These are phyloP conservation scores for Nidularia pulvinata DNA, from an alignment of 768 basidiomycete genomes.

Conservation along the genomic window DNA sequence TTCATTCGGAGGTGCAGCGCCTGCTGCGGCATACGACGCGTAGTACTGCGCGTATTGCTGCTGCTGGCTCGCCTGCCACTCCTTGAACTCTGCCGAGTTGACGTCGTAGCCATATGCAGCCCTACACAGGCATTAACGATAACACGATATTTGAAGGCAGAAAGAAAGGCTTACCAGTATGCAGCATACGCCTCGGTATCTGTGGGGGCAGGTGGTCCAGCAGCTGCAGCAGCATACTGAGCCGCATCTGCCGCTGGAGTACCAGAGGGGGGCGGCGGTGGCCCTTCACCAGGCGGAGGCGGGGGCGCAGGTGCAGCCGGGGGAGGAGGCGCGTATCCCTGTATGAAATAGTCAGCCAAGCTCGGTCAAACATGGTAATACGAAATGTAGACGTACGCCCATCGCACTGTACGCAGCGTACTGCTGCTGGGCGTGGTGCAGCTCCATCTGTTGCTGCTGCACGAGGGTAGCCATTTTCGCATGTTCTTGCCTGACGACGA, in stretches of 20 bases:
- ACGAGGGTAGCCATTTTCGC: slow-evolving; percentile 70
- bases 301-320: slow-evolving; percentile 54
- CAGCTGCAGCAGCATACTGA: slow-evolving; percentile 20
- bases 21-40: slow-evolving; percentile 39
- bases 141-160: neutral
- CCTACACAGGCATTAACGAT: slow-evolving; percentile 35
- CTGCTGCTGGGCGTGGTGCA: slow-evolving; percentile 81
- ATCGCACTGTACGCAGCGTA: slow-evolving; percentile 74
- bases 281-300: slow-evolving; percentile 48
- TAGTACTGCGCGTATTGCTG: slow-evolving; percentile 79
- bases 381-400: slow-evolving; percentile 38
- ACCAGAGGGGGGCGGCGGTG: slow-evolving; percentile 38
- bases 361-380: slow-evolving; percentile 1
- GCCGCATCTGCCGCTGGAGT: slow-evolving; percentile 48
- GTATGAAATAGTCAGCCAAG: neutral
- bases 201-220: slow-evolving; percentile 35
- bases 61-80: slow-evolving; percentile 78
- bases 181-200: slow-evolving; percentile 57
- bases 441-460: slow-evolving; percentile 82
- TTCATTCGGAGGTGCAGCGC: slow-evolving; percentile 14
- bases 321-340: slow-evolving; percentile 50
- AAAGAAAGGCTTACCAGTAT: slow-evolving; percentile 49
- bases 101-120: slow-evolving; percentile 87
- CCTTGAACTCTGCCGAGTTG: slow-evolving; percentile 79
- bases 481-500: slow-evolving; percentile 88